Evolutionary conservation across 1,139 yeast genomes (phyloP), one percentile per base, ranked within the genome.

Genomic region (Kluyveromyces sp.): DNA sequence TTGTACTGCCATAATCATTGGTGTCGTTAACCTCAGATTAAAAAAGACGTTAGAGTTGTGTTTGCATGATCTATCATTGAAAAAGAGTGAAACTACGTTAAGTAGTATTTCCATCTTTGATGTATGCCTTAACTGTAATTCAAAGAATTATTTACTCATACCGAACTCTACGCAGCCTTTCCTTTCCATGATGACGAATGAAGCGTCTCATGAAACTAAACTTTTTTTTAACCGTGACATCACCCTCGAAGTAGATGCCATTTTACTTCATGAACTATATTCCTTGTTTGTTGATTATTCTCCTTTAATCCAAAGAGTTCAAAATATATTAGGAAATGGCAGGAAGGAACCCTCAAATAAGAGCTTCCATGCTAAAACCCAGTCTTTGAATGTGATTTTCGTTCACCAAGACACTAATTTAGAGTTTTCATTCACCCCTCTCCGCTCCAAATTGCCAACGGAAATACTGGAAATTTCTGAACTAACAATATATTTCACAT

Each of bases 11-110:
- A 33, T 53, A 16, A 35, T 46, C 37, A 26, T 42, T 33, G 25
- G 43, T 31, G 4, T 38, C 13, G 11, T 41, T 31, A 17, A 18
- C n/a, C 12, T 53, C 8, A 25, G 36, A n/a, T 36, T 57, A 3
- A 37, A 48, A 8, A 42, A 44, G 4, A 35, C 36, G n/a, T 17
- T 49, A 4, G n/a, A 13, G 2, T n/a, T 55, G 1, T 18, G 35
- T 11, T 16, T 53, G 3, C 41, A 41, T 17, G 42, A 46, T 25
- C 26, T 49, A 1, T 45, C 44, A 17, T 16, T 54, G 15, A 49
- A 49, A 7, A 22, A 25, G 12, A 32, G 37, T 22, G 40, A 29
- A 17, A 16, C 16, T 16, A 25, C 19, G 9, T 13, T 19, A 4
- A 33, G 20, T 9, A 35, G 32, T 34, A 17, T 33, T 12, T 22